Base-by-base conservation (phyloP, 2,329 filamentous ascomycete species). In the Phaeosphaeriaceae sp. region DNA sequence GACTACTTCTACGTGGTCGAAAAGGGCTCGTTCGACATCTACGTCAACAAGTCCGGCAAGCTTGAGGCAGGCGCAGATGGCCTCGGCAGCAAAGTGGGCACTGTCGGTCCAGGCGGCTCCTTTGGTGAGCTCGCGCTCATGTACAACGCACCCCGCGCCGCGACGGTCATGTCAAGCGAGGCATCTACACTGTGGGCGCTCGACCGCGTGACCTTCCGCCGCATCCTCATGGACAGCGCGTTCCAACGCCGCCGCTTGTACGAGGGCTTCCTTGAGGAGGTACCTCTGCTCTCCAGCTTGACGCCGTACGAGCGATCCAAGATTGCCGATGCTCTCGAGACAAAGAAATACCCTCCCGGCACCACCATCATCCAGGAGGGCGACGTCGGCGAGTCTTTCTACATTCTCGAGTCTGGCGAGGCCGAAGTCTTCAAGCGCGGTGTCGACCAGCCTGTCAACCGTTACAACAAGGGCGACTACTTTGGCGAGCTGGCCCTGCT, bases 1-100 rank as follows among this genome's bases (percentile, higher is more conserved):
- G 95, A 99, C 79, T 98, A 91, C 82, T 99, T 99, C 81, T 99
- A 99, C 78, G 89, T 99, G 24, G 93, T 98, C 19, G 95, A 99
- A 78, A 91, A 90, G 65, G 95, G 95, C 43, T 85, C 85, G 22
- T 98, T 98, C 72, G 93, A 97, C 70, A 90, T 98, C 57, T 92
- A 95, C 74, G 94, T 98, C 79, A 94, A 97, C 77, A 78, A 85
- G 13, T 85, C 85, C 10, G 94, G 95, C 60, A 83, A 88, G 43
- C 84, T 96, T 54, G 91, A 97, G 74, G 84, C 93, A 8, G 94
- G 94, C 0, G 83, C 86, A 0, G 89, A 94, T 49, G 95, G 94
- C 11, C 85, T 97, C 80, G 95, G 95, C 51, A 84, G 85, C 60
- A 91, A 93, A 71, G 94, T 98, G 26, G 89, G 88, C 69, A 89